Conservation (phyloP, 768 basidiomycete genomes). For the Agrocybe pediades region DNA sequence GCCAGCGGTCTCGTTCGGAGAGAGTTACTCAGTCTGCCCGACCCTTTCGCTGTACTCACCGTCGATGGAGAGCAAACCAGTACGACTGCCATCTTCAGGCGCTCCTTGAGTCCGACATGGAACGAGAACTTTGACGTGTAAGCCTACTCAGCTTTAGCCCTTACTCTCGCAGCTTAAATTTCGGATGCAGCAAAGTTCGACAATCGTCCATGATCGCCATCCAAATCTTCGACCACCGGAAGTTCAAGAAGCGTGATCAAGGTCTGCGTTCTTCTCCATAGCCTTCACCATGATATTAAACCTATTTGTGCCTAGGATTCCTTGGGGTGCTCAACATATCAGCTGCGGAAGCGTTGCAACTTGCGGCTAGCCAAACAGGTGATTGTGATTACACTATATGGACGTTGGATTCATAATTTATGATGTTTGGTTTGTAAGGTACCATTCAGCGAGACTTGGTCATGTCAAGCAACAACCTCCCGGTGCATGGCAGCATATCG, state of each 20-base stretch:
- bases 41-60: conserved; percentile 87
- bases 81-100: conserved; percentile 73
- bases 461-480: conserved; percentile 71
- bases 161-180: conserved; percentile 8
- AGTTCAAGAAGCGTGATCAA: conserved; percentile 87
- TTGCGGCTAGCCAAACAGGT: conserved; percentile 52
- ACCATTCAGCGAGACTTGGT: conserved; percentile 76
- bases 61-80: conserved; percentile 84
- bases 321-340: conserved; percentile 59
- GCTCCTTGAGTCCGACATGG: conserved; percentile 74
- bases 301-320: conserved; percentile 41
- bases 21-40: conserved; percentile 79
- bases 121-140: conserved; percentile 87
- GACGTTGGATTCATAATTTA: conserved; percentile 14
- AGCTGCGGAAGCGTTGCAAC: conserved; percentile 53
- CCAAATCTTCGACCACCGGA: conserved; percentile 89
- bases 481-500: conserved; percentile 82
- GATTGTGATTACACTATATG: conserved; percentile 18
- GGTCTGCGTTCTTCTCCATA: conserved; percentile 41
- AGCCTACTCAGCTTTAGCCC: conserved; percentile 26
- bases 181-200: conserved; percentile 57
- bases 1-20: conserved; percentile 77
- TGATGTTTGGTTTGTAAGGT: conserved; percentile 35
- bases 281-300: conserved; percentile 20
- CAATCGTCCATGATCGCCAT: conserved; percentile 77